Base-by-base conservation (phyloP, 2,329 filamentous ascomycete genomes). In the Diplocarpon rosae region DNA sequence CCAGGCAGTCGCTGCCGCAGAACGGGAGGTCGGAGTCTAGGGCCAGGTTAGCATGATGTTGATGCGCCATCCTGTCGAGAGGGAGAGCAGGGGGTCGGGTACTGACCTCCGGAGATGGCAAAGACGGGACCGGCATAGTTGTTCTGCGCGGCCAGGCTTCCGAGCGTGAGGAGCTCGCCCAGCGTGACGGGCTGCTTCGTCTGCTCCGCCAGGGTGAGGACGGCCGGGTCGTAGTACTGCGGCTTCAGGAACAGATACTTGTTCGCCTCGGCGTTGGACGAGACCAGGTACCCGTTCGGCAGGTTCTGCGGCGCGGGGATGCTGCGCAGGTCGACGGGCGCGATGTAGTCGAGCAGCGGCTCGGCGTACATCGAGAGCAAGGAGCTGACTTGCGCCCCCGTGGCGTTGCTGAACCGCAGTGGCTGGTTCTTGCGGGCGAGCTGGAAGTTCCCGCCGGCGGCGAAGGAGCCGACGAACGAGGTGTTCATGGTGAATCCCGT, bases 1-100 rank as follows among this genome's bases (percentile, higher is more conserved):
- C 64, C 2, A 65, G 56, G 62, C 77, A 82, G 59, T 81, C 71
- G 20, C 76, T 74, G 3, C 77, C 78, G 47, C 79, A 83, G 59
- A 76, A 82, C 5, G 73, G 70, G 10, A 72, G 46, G 39, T 78
- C 71, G 11, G 60, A 12, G 43, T 62, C 50, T 45, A 31, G 7
- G 39, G 6, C 31, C 12, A 37, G n/a, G 37, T 37, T 34, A 31
- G 39, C 29, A 8, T 30, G 8, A 13, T 30, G 8, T 30, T 8
- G 13, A 30, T 13, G 13, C 29, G 13, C 34, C n/a, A n/a, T 20
- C 14, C 35, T 24, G 13, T 20, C 11, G 6, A 2, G 20, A 10
- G 24, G 10, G 13, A 28, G 10, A 4, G 29, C 6, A 42, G 38
- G 24, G 15, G 28, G 11, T 8, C 14, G 28, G 13, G 3, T n/a